Evolutionary conservation across 78 protist species (phyloP).

Genomic region (Goniomonas avonlea): DNA sequence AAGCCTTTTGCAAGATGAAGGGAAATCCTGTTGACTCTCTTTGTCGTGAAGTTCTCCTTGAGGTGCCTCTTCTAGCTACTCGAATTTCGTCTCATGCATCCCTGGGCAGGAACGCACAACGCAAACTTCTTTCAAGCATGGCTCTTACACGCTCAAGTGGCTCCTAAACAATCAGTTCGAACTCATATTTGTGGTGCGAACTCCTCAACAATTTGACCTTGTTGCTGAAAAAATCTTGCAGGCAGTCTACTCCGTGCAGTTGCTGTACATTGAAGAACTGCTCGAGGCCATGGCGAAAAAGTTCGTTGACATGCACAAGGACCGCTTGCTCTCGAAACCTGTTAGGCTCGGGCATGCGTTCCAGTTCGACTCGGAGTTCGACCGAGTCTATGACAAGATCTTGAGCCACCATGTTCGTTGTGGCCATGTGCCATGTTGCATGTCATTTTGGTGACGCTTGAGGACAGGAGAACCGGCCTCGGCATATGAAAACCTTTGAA

Average conservation of each 20-base stretch:
- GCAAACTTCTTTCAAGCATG: not conserved
- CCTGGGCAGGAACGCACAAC: conserved; percentile 6
- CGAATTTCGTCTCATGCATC: not conserved
- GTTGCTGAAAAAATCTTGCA: not conserved
- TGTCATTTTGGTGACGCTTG: not conserved
- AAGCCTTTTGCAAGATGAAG: not conserved
- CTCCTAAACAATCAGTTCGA: conserved; percentile 39
- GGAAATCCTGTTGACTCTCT: conserved; percentile 31
- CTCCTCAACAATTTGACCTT: not conserved
- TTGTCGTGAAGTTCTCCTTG: conserved; percentile 1
- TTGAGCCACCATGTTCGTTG: no score
- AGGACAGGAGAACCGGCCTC: no score
- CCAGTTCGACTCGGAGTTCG: conserved; percentile 17
- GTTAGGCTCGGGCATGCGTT: not conserved
- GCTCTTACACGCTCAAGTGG: conserved; percentile 30
- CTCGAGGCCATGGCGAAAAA: not conserved
- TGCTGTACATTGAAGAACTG: conserved; percentile 10
- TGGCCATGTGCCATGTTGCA: no score
- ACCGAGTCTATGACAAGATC: not conserved
- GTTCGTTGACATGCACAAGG: not conserved
- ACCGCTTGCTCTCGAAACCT: not conserved
- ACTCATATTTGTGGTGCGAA: conserved; percentile 36
- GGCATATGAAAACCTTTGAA: no score
- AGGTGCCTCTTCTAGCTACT: not conserved
- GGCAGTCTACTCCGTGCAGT: not conserved